Evolutionary conservation across 2,329 filamentous ascomycete species (phyloP).

Genomic region (Diaporthe vaccinii): DNA sequence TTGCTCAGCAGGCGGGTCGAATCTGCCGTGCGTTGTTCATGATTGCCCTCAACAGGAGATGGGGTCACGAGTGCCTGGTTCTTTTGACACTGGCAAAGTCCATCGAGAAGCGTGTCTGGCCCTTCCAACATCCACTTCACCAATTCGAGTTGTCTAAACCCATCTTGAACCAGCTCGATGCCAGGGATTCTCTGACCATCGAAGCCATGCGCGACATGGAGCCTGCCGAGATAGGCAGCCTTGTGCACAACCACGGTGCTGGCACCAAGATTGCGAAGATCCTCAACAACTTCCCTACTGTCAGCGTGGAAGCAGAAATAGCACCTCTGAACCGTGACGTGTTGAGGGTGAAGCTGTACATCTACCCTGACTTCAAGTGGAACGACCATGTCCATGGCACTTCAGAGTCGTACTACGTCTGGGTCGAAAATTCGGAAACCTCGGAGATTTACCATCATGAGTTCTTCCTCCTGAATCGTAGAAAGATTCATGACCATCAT

Average conservation of each 20-base stretch:
- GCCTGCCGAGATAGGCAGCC: conserved; percentile 84
- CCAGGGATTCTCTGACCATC: conserved; percentile 82
- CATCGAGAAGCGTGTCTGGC: conserved; percentile 96
- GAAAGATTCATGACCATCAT: conserved; percentile 94
- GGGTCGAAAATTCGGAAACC: conserved; percentile 98
- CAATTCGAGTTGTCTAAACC: conserved; percentile 93
- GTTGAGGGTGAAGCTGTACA: conserved; percentile 86
- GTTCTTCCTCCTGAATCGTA: conserved; percentile 91
- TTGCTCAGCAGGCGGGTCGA: conserved; percentile 93
- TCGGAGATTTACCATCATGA: conserved; percentile 98
- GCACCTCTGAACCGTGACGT: conserved; percentile 96
- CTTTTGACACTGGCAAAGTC: conserved; percentile 94
- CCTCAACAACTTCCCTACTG: conserved; percentile 90
- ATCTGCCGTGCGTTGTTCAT: conserved; percentile 97
- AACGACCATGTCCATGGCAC: conserved; percentile 94
- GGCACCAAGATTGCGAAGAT: conserved; percentile 85
- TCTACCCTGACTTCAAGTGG: conserved; percentile 94
- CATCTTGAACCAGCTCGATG: conserved; percentile 85
- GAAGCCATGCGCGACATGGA: conserved; percentile 95
- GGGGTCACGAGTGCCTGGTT: conserved; percentile 95
- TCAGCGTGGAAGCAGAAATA: conserved; percentile 93
- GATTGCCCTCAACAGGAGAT: conserved; percentile 94
- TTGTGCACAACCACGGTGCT: conserved; percentile 92
- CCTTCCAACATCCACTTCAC: conserved; percentile 92
- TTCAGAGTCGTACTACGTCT: conserved; percentile 97